Percentiles rank a stretch among this genome's conserved stretches.
phyloP scores from a whole-genome alignment of 805 yeast species.

The Nakazawaea holstii region DNA sequence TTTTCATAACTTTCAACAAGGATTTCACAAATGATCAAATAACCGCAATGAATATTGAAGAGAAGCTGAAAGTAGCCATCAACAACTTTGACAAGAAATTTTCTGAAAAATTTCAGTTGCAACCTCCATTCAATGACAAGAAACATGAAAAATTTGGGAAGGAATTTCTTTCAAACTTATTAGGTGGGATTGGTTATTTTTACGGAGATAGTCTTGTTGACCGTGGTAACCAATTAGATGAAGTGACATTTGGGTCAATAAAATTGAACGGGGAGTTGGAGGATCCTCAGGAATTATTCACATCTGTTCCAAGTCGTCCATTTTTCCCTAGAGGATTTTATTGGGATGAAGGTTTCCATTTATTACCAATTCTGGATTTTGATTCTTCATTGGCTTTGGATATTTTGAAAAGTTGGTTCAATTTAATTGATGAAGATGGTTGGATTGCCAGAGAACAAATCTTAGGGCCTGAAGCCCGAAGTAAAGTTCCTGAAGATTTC shows the following conservation, averaged over 20 bases:
- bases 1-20: conserved; percentile 58
- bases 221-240: conserved; percentile 60
- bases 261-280: conserved; percentile 49
- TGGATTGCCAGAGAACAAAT: conserved; percentile 98
- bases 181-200: conserved; percentile 89
- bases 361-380: conserved; percentile 73
- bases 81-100: conserved; percentile 49
- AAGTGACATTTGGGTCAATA: conserved; percentile 57
- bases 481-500: conserved; percentile 80
- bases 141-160: conserved; percentile 57
- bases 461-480: conserved; percentile 84
- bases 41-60: conserved; percentile 28
- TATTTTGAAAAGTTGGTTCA: conserved; percentile 83
- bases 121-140: conserved; percentile 45
- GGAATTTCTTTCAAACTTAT: conserved; percentile 72
- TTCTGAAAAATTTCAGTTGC: conserved; percentile 39
- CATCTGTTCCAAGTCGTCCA: conserved; percentile 87
- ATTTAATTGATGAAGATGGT: conserved; percentile 80
- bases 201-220: conserved; percentile 83
- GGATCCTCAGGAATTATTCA: conserved; percentile 73
- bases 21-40: conserved; percentile 37
- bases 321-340: conserved; percentile 95
- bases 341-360: conserved; percentile 98
- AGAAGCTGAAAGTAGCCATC: conserved; percentile 27
- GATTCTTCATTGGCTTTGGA: conserved; percentile 81